These are phyloP conservation scores for Lipomyces sp. DNA, from an alignment of 805 yeast genomes.

Conservation along the genomic window DNA sequence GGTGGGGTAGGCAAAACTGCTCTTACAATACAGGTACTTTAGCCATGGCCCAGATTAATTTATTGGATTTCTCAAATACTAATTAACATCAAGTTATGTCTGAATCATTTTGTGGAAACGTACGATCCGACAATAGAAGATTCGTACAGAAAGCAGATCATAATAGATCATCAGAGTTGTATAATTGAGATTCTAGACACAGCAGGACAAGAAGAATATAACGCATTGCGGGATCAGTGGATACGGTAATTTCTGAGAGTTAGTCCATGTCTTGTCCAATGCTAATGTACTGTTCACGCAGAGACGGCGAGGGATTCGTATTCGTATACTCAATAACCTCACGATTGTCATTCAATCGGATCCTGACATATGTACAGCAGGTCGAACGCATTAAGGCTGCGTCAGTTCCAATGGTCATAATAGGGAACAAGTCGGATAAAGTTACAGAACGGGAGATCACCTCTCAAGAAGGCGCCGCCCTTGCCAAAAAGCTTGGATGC, in stretches of 20 bases:
- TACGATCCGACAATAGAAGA: constrained; percentile 98
- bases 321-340: constrained; percentile 85
- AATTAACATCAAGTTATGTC: constrained; percentile 26
- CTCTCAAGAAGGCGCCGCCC: constrained; percentile 56
- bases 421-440: constrained; percentile 90
- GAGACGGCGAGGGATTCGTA: constrained; percentile 87
- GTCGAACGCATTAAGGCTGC: constrained; percentile 82
- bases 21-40: constrained; percentile 54
- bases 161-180: constrained; percentile 84
- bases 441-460: constrained; percentile 69
- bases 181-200: constrained; percentile 88
- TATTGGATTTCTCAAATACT: background rate
- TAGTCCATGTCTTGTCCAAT: background rate
- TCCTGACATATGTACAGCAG: constrained; percentile 79
- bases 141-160: constrained; percentile 86
- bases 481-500: constrained; percentile 83
- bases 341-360: constrained; percentile 73
- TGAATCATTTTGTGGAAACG: constrained; percentile 60
- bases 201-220: constrained; percentile 93
- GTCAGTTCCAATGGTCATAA: constrained; percentile 84
- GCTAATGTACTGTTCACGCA: constrained; percentile 39
- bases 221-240: constrained; percentile 83
- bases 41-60: background rate
- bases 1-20: constrained; percentile 98
- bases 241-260: constrained; percentile 35